phyloP scores from a whole-genome alignment of 2,329 filamentous ascomycete species.

The Chaetomiaceae sp. region DNA sequence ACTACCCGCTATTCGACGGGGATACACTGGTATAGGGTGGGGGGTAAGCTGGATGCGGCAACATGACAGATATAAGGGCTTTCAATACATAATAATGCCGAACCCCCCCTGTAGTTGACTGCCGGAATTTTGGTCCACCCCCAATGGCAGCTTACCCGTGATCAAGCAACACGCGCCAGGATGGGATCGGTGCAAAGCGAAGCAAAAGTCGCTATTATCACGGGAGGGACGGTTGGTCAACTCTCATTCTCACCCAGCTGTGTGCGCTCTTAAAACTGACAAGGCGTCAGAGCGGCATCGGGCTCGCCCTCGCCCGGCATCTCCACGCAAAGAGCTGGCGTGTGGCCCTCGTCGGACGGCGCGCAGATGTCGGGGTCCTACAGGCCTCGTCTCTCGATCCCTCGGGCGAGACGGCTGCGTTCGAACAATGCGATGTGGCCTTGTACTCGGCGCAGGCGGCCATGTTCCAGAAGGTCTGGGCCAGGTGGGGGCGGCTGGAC shows the following conservation, averaged over 20 bases:
- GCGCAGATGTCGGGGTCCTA: not conserved
- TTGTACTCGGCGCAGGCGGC: conserved; percentile 3
- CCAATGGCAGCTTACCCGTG: not conserved
- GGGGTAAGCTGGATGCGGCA: too few species aligned
- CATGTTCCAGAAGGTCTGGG: not conserved
- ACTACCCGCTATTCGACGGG: too few species aligned
- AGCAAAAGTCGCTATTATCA: conserved; percentile 6
- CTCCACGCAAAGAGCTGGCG: conserved; percentile 6
- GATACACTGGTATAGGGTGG: too few species aligned
- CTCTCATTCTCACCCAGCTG: not conserved
- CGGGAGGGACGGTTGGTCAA: conserved; percentile 1
- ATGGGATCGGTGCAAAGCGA: not conserved
- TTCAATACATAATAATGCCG: too few species aligned
- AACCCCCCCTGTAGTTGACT: not conserved
- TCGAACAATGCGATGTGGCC: conserved; percentile 2
- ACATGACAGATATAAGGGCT: too few species aligned
- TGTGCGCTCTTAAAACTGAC: not conserved
- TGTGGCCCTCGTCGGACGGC: not conserved
- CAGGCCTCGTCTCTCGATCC: not conserved
- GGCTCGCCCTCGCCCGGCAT: not conserved
- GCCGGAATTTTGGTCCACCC: not conserved
- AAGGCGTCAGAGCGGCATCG: conserved; percentile 2
- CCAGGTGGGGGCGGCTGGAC: conserved; percentile 2
- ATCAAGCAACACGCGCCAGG: not conserved
- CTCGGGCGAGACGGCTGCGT: not conserved